Conservation (phyloP, 805 yeast species). For the Candida vaughaniae region DNA sequence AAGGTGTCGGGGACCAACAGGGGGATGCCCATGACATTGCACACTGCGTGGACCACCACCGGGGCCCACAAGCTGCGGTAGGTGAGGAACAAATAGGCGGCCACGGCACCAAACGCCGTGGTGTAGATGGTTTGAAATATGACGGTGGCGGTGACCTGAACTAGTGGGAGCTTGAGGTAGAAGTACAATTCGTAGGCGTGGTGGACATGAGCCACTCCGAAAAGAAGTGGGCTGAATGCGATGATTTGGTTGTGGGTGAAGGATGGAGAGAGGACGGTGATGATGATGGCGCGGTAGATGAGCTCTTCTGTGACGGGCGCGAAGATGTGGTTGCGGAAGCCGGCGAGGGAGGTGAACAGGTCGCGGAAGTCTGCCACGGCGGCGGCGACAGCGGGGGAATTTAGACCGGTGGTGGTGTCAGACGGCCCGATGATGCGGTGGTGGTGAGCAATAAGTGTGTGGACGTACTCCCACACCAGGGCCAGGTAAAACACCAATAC, state of each 20-base stretch:
- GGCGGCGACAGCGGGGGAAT: too few relatives aligned
- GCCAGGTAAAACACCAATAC: conserved; percentile 46
- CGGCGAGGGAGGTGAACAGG: conserved; percentile 30
- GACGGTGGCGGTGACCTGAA: conserved; percentile 3
- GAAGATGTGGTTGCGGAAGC: conserved; percentile 56
- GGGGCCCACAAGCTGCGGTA: conserved; percentile 53
- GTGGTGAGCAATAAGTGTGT: too few relatives aligned
- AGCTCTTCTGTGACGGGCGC: conserved; percentile 84
- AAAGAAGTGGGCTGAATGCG: conserved; percentile 55
- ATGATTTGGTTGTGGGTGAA: conserved; percentile 18
- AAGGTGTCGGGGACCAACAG: too few relatives aligned
- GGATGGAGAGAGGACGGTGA: conserved; percentile 20
- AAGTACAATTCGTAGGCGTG: conserved; percentile 55
- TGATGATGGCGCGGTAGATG: conserved; percentile 55
- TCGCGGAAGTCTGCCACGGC: too few relatives aligned
- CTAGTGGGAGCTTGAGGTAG: conserved; percentile 1
- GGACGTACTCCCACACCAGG: conserved; percentile 42
- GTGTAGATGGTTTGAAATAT: conserved; percentile 64
- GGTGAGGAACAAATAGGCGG: conserved; percentile 54
- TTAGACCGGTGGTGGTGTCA: background rate
- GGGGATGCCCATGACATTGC: conserved; percentile 76
- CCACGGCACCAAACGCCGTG: conserved; percentile 65
- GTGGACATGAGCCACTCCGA: conserved; percentile 78
- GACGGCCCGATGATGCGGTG: background rate
- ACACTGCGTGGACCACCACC: conserved; percentile 58